Evolutionary conservation across 2,329 filamentous ascomycete genomes (phyloP).

Genomic region (Colletotrichum euphorbiae): DNA sequence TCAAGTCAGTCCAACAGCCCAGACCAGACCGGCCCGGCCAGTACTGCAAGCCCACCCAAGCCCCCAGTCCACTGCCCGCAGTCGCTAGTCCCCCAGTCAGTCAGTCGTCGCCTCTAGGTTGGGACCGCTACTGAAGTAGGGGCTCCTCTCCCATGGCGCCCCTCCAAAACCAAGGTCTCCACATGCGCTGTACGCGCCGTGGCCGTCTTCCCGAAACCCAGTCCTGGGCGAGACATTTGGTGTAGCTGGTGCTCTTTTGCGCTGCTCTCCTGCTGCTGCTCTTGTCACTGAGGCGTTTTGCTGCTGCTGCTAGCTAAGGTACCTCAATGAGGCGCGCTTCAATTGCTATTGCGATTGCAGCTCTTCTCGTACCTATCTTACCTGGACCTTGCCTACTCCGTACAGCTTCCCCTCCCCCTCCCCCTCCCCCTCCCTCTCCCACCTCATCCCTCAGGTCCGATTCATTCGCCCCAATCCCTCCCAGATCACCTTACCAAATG

Average conservation of each 20-base stretch:
- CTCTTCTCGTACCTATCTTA: background rate
- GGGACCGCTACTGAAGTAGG: background rate
- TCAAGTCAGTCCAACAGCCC: conserved; percentile 23
- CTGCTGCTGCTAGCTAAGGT: background rate
- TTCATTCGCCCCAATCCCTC: background rate
- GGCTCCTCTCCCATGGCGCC: conserved; percentile 7
- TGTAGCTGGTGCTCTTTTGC: conserved; percentile 25
- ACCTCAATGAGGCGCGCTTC: no score
- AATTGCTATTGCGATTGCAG: background rate
- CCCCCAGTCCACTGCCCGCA: background rate
- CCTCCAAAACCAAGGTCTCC: conserved; percentile 11
- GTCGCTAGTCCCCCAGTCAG: conserved; percentile 5
- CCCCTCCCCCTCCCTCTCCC: background rate
- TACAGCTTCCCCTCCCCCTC: conserved; percentile 1
- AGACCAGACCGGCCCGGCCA: conserved; percentile 4
- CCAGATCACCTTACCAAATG: background rate
- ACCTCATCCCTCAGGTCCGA: background rate
- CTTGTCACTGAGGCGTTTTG: background rate
- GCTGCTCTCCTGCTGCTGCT: conserved; percentile 3
- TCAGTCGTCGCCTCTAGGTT: background rate
- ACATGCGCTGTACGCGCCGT: conserved; percentile 5
- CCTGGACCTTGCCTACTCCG: background rate
- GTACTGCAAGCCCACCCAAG: conserved; percentile 1
- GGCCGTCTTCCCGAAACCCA: conserved; percentile 28
- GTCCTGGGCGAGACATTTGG: conserved; percentile 25